A percentile compares a stretch with the other conserved stretches of the same genome.
Evolutionary conservation across 1,284 basidiomycete species (phyloP).

Genomic region (Irpex rosettiformis): DNA sequence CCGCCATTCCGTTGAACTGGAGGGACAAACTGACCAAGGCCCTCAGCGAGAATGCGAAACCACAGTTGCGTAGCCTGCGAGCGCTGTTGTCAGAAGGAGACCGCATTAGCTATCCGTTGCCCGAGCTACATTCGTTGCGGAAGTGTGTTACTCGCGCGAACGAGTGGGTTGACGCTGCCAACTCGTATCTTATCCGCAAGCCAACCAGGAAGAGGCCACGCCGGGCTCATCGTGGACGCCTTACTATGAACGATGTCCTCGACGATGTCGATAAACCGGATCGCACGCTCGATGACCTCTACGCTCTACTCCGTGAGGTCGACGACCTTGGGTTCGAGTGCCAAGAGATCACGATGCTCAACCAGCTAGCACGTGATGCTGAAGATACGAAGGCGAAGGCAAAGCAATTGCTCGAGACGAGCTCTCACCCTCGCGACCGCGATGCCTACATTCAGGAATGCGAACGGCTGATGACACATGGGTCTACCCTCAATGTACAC

Average conservation of each 20-base stretch:
- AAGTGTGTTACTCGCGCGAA: constrained; percentile 80
- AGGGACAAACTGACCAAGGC: constrained; percentile 65
- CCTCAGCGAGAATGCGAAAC: constrained; percentile 65
- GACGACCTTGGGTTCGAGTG: constrained; percentile 77
- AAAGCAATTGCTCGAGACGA: constrained; percentile 39
- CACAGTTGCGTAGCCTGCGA: constrained; percentile 72
- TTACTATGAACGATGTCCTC: constrained; percentile 45
- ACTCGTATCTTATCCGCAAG: constrained; percentile 68
- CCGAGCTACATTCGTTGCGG: constrained; percentile 70
- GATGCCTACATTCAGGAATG: constrained; percentile 64
- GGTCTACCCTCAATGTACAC: constrained; percentile 73
- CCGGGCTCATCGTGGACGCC: constrained; percentile 42
- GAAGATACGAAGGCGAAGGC: constrained; percentile 63
- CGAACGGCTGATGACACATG: constrained; percentile 63
- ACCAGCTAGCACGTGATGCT: constrained; percentile 56
- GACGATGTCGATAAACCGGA: constrained; percentile 53
- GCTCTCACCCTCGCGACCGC: constrained; percentile 37
- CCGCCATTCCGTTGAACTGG: constrained; percentile 77
- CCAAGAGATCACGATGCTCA: constrained; percentile 64
- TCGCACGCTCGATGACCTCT: constrained; percentile 63
- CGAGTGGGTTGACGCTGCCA: constrained; percentile 81
- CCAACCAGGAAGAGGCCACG: constrained; percentile 61
- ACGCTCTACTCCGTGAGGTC: constrained; percentile 66
- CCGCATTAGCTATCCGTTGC: constrained; percentile 71
- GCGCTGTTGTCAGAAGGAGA: constrained; percentile 85